Evolutionary conservation across 2,329 filamentous ascomycete genomes (phyloP).

Genomic region (Scopulariopsis brevicaulis): DNA sequence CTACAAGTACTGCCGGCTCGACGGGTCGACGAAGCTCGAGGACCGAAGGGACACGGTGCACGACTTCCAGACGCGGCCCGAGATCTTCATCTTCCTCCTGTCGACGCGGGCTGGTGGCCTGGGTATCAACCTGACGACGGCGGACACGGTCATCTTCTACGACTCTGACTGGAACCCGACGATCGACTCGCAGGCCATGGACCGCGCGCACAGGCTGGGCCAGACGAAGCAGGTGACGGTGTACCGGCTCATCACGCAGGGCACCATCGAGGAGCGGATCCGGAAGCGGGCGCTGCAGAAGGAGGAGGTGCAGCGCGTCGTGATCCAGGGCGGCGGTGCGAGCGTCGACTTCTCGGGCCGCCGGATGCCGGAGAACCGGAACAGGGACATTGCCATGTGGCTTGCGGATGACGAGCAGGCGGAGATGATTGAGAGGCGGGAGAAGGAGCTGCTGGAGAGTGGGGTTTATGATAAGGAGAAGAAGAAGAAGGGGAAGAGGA

Average conservation of each 20-base stretch:
- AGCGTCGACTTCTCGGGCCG: slow-evolving; percentile 96
- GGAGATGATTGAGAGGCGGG: slow-evolving; percentile 83
- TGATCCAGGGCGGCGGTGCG: slow-evolving; percentile 83
- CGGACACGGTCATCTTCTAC: slow-evolving; percentile 99
- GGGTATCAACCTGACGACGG: slow-evolving; percentile 92
- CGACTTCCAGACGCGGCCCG: slow-evolving; percentile 88
- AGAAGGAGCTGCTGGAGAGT: slow-evolving; percentile 72
- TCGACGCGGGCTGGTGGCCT: slow-evolving; percentile 95
- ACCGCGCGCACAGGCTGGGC: slow-evolving; percentile 92
- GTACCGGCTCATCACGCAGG: slow-evolving; percentile 91
- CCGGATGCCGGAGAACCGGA: slow-evolving; percentile 75
- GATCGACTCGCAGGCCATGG: slow-evolving; percentile 98
- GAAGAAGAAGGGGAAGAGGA: slow-evolving; percentile 49
- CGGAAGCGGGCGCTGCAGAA: slow-evolving; percentile 95
- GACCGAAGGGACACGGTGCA: slow-evolving; percentile 92
- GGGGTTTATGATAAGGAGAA: slow-evolving; percentile 56
- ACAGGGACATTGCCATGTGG: slow-evolving; percentile 98
- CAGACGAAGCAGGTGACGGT: slow-evolving; percentile 95
- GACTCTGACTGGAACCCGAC: slow-evolving; percentile 99
- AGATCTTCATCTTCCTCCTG: slow-evolving; percentile 94
- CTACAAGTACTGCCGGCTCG: slow-evolving; percentile 95
- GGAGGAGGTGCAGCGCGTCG: slow-evolving; percentile 95
- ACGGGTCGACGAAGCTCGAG: slow-evolving; percentile 94
- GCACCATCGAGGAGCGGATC: slow-evolving; percentile 96
- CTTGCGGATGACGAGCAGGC: slow-evolving; percentile 95